phyloP scores from a whole-genome alignment of 306 rosid species.

The Arachis stenosperma region DNA sequence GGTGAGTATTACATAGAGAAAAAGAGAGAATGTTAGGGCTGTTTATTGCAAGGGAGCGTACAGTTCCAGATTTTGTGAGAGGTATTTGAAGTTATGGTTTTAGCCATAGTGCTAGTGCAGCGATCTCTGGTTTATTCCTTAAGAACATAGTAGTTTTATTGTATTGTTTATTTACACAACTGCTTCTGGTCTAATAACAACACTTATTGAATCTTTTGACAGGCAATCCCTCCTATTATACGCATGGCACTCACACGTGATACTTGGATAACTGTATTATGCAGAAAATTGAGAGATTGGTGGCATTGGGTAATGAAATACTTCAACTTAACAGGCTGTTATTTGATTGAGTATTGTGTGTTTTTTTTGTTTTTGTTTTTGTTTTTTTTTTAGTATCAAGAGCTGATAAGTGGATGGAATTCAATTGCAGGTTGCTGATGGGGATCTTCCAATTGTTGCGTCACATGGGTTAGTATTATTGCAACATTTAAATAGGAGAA shows the following conservation, averaged over 20 bases:
- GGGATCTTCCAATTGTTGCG: constrained; percentile 94
- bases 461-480: constrained; percentile 83
- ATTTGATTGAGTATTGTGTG: constrained; percentile 29
- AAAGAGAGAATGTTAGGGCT: constrained; percentile 29
- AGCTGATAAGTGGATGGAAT: constrained; percentile 44
- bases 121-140: constrained; percentile 25
- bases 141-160: constrained; percentile 32
- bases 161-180: constrained; percentile 28
- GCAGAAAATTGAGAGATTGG: constrained; percentile 99
- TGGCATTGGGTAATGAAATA: constrained; percentile 93
- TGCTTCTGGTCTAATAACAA: constrained; percentile 38
- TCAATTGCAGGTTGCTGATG: constrained; percentile 85
- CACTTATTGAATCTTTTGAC: constrained; percentile 40
- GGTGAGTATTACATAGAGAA: background rate
- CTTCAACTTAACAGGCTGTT: constrained; percentile 36
- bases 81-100: constrained; percentile 35
- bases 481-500: constrained; percentile 29
- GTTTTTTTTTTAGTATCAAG: constrained; percentile 20
- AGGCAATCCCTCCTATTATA: constrained; percentile 98
- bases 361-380: background rate
- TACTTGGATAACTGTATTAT: constrained; percentile 94
- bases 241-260: constrained; percentile 98
- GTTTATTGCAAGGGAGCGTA: background rate
- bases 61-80: constrained; percentile 28
- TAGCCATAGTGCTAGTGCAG: constrained; percentile 22